These are phyloP conservation scores for Ophiobolus disseminans DNA, from an alignment of 2,329 filamentous ascomycete species.

Conservation along the genomic window DNA sequence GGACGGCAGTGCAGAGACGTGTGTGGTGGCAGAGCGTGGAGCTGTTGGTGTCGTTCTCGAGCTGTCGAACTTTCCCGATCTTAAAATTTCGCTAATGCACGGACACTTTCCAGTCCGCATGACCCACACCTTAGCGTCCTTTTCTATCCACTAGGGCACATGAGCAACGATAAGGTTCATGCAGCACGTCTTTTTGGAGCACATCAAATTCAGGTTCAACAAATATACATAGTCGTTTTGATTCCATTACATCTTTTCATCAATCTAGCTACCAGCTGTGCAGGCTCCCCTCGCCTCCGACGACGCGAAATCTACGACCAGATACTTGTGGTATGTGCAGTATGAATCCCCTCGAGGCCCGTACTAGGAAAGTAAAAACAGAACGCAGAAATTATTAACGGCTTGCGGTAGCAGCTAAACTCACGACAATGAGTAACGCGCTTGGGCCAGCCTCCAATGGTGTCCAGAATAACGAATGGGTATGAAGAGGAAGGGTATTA, in stretches of 20 bases:
- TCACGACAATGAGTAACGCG: constrained; percentile 33
- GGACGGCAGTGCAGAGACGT: background rate
- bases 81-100: constrained; percentile 21
- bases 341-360: constrained; percentile 28
- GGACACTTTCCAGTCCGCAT: background rate
- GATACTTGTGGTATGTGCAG: constrained; percentile 49
- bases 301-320: constrained; percentile 35
- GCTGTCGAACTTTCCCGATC: constrained; percentile 27
- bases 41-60: constrained; percentile 23
- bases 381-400: constrained; percentile 37
- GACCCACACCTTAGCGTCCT: constrained; percentile 12
- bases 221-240: background rate
- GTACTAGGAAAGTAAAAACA: constrained; percentile 24
- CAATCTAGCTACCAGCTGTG: constrained; percentile 28
- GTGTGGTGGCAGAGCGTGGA: constrained; percentile 13
- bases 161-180: too few species aligned
- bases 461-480: constrained; percentile 44
- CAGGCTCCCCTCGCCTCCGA: constrained; percentile 22
- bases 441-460: constrained; percentile 49
- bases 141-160: background rate
- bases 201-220: too few species aligned
- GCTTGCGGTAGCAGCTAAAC: constrained; percentile 24
- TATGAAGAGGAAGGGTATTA: constrained; percentile 49
- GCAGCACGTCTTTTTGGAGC: too few species aligned
- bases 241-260: constrained; percentile 21